Evolutionary conservation across 495 filamentous ascomycete genomes (phyloP), one percentile per base, ranked within the genome.

Genomic region (Geoglossum glabrum): DNA sequence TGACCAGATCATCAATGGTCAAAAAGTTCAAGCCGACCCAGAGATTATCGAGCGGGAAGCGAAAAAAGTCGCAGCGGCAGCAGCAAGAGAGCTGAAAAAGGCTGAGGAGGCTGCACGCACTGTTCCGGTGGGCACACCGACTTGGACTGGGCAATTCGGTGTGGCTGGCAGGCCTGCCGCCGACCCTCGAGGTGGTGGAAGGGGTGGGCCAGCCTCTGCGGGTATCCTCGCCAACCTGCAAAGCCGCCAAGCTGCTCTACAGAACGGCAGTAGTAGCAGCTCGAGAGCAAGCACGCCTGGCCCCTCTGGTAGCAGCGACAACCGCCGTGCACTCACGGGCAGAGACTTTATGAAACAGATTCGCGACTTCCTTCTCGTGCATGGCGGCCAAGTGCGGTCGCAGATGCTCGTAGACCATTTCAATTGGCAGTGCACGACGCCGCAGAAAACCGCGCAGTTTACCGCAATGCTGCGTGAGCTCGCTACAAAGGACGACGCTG

Each of bases 101-200:
- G 84, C 87, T 26, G 80, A 79, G 36, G 80, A 88, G 68, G 74
- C 77, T 10, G 87, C 88, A 1, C 75, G 79, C 23, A 75, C 71
- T 3, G 73, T 87, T 0, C 84, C 84, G 0, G 80, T 90, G 51
- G 92, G 90, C 38, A 85, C 84, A 0, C 85, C 90, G 15, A 97
- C 92, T 1, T 98, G 92, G 92, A 98, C 92, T 0, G 92, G 92
- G 10, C 74, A 80, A 57, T 77, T 83, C 46, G 92, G 92, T 8
- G 72, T 80, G 33, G 83, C 80, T 3, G 90, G 90, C 0, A 72
- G 74, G 34, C 74, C 75, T 1, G 66, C 70, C 1, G 66, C 70
- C 61, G 64, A 65, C 0, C 64, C 68, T 0, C 40, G 60, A 52
- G 50, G 38, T 51, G n/a, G 21, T 10, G 54, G 64, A 33, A 57